Evolutionary conservation across 2,329 filamentous ascomycete genomes (phyloP).

Genomic region (Aureobasidium sp.): DNA sequence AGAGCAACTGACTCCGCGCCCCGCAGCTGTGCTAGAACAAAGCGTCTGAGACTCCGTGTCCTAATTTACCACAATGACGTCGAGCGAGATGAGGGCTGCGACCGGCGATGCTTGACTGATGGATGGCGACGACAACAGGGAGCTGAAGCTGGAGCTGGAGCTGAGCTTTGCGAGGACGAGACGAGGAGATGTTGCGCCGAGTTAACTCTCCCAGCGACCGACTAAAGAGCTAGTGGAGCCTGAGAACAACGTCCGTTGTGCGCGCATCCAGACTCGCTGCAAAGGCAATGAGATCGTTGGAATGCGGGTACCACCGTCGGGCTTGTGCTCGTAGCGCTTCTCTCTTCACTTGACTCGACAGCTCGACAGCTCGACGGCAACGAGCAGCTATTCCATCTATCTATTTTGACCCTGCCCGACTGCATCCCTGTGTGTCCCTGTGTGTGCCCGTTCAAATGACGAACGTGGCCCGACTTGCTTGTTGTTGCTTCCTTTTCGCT

Average conservation of each 20-base stretch:
- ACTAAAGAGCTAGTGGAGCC: conserved; percentile 16
- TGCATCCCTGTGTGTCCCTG: neutral
- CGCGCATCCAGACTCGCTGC: conserved; percentile 12
- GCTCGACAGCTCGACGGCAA: no score
- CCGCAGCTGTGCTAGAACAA: conserved; percentile 14
- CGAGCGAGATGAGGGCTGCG: neutral
- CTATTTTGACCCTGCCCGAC: neutral
- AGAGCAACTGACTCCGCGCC: conserved; percentile 9
- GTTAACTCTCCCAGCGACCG: conserved; percentile 11
- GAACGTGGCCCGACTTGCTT: neutral
- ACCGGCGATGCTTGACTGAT: neutral
- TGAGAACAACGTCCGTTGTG: conserved; percentile 14
- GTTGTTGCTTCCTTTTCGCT: neutral
- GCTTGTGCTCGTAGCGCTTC: conserved; percentile 9
- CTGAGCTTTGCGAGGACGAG: neutral
- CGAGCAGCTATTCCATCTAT: no score
- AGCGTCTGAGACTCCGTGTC: conserved; percentile 10
- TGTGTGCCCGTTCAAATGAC: conserved; percentile 1
- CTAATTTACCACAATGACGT: conserved; percentile 11
- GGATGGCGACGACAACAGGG: neutral
- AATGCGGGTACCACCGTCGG: conserved; percentile 15
- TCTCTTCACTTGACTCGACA: neutral
- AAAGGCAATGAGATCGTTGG: conserved; percentile 14
- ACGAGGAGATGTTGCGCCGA: conserved; percentile 8
- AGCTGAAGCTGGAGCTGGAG: conserved; percentile 15